Evolutionary conservation across 306 rosid species (phyloP).

Genomic region (Sicyos baderoa): DNA sequence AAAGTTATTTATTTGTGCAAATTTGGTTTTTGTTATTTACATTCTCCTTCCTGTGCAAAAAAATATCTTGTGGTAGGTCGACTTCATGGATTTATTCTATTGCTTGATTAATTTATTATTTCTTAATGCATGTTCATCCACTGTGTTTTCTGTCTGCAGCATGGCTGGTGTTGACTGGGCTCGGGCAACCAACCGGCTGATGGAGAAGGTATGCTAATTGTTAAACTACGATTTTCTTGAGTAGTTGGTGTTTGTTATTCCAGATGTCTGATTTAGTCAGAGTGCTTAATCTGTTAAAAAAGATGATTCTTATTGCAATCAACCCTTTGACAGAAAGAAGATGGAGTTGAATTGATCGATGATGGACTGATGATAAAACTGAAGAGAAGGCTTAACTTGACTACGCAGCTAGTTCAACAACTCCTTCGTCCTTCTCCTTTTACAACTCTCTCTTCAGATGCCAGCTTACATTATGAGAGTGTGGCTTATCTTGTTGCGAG

Average conservation of each 20-base stretch:
- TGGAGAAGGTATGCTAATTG: slow-evolving; percentile 64
- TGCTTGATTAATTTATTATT: background rate
- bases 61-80: background rate
- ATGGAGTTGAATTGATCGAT: slow-evolving; percentile 50
- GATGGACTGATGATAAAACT: slow-evolving; percentile 44
- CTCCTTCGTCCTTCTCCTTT: slow-evolving; percentile 64
- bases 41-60: background rate
- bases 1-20: background rate
- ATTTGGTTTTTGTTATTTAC: background rate
- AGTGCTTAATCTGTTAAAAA: background rate
- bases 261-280: background rate
- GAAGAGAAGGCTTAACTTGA: slow-evolving; percentile 67
- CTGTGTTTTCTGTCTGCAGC: slow-evolving; percentile 42
- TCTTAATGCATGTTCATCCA: slow-evolving; percentile 4
- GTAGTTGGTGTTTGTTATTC: background rate
- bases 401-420: slow-evolving; percentile 81
- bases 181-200: slow-evolving; percentile 53
- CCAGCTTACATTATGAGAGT: slow-evolving; percentile 48
- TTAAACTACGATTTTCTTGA: slow-evolving; percentile 19
- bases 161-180: slow-evolving; percentile 77
- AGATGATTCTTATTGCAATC: slow-evolving; percentile 23
- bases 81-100: background rate
- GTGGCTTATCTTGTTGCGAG: slow-evolving; percentile 60
- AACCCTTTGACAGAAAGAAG: slow-evolving; percentile 52
- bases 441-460: slow-evolving; percentile 55